phyloP scores from a whole-genome alignment of 2,329 filamentous ascomycete species.

The Fusarium phyllophilum region DNA sequence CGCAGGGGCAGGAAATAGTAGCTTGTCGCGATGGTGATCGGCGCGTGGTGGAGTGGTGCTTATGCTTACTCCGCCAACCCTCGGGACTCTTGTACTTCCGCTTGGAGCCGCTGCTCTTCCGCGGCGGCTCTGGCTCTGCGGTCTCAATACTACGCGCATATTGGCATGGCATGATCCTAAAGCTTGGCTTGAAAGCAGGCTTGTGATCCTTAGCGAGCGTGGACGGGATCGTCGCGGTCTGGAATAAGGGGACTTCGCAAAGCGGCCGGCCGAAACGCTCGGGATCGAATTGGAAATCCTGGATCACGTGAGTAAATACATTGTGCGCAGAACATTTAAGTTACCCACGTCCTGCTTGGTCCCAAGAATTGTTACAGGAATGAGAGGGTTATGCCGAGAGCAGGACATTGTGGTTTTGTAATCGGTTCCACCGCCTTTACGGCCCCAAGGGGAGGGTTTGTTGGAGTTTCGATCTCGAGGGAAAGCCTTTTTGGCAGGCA shows the following conservation, averaged over 20 bases:
- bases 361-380: not conserved
- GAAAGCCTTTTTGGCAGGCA: not conserved
- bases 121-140: not conserved
- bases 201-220: not conserved
- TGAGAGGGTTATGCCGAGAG: not conserved
- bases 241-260: slow-evolving; percentile 6
- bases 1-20: not conserved
- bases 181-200: not conserved
- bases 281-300: not conserved
- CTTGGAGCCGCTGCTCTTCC: not conserved
- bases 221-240: not conserved
- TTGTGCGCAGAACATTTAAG: not conserved
- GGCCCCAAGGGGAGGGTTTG: not conserved
- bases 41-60: not conserved
- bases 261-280: slow-evolving; percentile 16
- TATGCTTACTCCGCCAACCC: not conserved
- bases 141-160: not conserved
- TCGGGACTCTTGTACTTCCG: not conserved
- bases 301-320: slow-evolving; percentile 3
- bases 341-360: slow-evolving; percentile 7
- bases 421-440: not conserved
- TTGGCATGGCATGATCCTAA: not conserved
- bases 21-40: not conserved
- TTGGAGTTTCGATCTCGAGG: not conserved
- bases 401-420: not conserved